Percentiles rank a stretch among this genome's conserved stretches.
phyloP scores from a whole-genome alignment of 1,284 basidiomycete genomes.

The Athelia psychrophila region DNA sequence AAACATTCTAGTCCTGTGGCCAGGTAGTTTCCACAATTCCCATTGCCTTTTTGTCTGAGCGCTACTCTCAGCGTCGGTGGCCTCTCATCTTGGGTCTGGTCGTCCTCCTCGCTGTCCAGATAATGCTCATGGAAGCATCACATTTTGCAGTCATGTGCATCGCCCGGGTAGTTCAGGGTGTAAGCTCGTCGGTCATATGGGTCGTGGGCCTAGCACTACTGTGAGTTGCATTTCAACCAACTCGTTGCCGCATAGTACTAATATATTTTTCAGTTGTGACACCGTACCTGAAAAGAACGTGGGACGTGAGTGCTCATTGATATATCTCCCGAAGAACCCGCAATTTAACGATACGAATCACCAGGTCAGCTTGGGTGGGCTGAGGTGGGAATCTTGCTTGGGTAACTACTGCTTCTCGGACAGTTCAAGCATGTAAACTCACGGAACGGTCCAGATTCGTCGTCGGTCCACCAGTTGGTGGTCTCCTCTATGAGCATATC shows the following conservation, averaged over 20 bases:
- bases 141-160: conserved; percentile 70
- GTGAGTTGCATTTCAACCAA: conserved; percentile 34
- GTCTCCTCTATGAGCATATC: conserved; percentile 60
- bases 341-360: not conserved
- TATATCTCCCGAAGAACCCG: conserved; percentile 7
- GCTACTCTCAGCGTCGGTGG: conserved; percentile 46
- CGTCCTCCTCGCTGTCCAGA: conserved; percentile 53
- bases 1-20: conserved; percentile 38
- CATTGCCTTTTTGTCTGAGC: conserved; percentile 67
- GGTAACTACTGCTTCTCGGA: conserved; percentile 25
- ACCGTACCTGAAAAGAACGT: conserved; percentile 55
- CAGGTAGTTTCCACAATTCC: conserved; percentile 60
- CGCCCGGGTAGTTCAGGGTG: conserved; percentile 72
- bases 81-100: conserved; percentile 62
- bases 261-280: conserved; percentile 52
- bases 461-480: conserved; percentile 68
- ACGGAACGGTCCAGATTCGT: conserved; percentile 34
- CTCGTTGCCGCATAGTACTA: not conserved
- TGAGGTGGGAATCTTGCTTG: conserved; percentile 59
- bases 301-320: conserved; percentile 47
- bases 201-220: conserved; percentile 68
- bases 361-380: conserved; percentile 72
- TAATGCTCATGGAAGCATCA: conserved; percentile 77
- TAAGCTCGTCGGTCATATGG: conserved; percentile 76
- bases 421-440: not conserved